Evolutionary conservation across 306 rosid species (phyloP), one percentile per base, ranked within the genome.

Genomic region (Sicyos edulis): DNA sequence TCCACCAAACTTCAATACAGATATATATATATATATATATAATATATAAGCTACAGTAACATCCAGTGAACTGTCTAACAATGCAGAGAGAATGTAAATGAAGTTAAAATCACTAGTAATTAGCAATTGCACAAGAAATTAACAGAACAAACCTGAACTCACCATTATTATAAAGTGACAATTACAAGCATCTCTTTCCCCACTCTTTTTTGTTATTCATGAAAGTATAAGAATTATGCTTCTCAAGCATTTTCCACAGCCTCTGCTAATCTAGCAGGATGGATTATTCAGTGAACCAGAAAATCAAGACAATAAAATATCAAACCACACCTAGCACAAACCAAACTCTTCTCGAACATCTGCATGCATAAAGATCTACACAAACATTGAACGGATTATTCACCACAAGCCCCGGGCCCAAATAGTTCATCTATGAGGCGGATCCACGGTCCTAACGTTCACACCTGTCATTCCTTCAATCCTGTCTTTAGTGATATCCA

Each of bases 401-500:
- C 83, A 72, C 74, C 83, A 83, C 84, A 80, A 79, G 52, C 78
- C 83, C 80, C 26, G 62, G 76, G 72, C 57, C 68, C 12, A 37
- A 12, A 74, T 79, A 2, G 16, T 75, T 93, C 85, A 88, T 85
- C 95, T 89, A 74, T 91, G 99, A 73, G 97, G 95, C 26, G 97
- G 88, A 62, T 95, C 99, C 78, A 95, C 87, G 2, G 97, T 95
- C 67, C 99, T 96, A 74, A 95, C 96, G 79, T 88, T 91, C 65
- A 96, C 99, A 13, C 85, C 91, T 13, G 95, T 54, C 99, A 95
- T 91, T 78, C 92, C 97, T 81, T 95, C 99, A 40, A 91, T 82
- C 79, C 92, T 83, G 75, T 95, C 99, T 78, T 95, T 95, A 75
- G 97, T 95, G 82, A 95, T 89, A 83, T 95, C 99, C 80, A 95